Base-by-base conservation (phyloP, 805 yeast species). In the Metschnikowia picachoensis region DNA sequence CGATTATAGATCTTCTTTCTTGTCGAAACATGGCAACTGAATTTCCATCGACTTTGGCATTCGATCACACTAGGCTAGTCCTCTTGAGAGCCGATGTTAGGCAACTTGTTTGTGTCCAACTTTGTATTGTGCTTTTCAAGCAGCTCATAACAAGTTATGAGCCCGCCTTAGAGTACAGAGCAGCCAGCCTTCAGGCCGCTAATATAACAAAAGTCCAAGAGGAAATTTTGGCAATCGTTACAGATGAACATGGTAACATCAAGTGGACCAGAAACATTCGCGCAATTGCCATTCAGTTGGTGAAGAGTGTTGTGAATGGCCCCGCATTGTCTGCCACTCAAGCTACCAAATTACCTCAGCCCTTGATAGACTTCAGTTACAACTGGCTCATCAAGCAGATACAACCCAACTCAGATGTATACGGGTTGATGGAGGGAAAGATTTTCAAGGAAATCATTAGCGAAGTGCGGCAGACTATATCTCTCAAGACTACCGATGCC, bases 181-280 rank as follows among this genome's bases (percentile, higher is more conserved):
- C 31, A 11, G 47, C 44, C 8, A 36, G 52, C 14, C 53, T 67
- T 29, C 57, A 64, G 35, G 60, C 68, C 16, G 72, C 70, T 40
- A 62, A 72, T 35, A 60, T 76, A 46, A 63, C 68, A 43, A 70
- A 65, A 41, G 71, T 88, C 45, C 88, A 85, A 62, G 80, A 73
- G 42, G 92, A 87, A 57, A 78, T 89, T 35, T 67, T 86, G 44
- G 85, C 91, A 30, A 85, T 88, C 38, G 88, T 88, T 14, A 80
- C 89, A 30, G 95, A 88, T 65, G 88, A 85, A 48, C 85, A 83
- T 57, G 96, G 95, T 2, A 87, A 86, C 61, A 80, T 87, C 48
- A 87, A 90, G 68, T 88, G 96, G 96, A 88, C 96, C 0, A 79
- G 87, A 59, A 88, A 88, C 63, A 78, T 87, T 25, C 77, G 80